phyloP scores from a whole-genome alignment of 306 rosid species.

The Trifolium fragiferum region DNA sequence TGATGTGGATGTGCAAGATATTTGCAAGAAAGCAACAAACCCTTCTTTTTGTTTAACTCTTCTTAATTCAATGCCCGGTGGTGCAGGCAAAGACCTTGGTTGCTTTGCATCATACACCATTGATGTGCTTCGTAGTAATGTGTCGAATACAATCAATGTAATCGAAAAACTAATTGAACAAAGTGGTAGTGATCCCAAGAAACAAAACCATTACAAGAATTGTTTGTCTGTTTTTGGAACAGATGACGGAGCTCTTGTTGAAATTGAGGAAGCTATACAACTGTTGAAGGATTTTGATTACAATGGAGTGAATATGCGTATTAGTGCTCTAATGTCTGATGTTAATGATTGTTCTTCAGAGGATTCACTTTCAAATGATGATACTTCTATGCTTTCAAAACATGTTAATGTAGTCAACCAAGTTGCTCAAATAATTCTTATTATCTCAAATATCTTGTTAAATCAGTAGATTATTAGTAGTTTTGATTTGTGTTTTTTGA shows the following conservation, averaged over 20 bases:
- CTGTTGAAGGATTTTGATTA: neutral
- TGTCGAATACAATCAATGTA: neutral
- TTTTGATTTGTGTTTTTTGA: too few relatives aligned
- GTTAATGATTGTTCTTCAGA: neutral
- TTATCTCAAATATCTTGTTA: too few relatives aligned
- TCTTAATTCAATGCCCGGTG: too few relatives aligned
- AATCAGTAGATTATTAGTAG: too few relatives aligned
- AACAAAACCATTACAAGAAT: neutral
- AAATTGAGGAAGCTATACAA: neutral
- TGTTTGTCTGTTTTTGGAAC: neutral
- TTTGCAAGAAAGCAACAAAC: too few relatives aligned
- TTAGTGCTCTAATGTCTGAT: neutral
- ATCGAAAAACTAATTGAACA: neutral
- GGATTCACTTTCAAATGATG: neutral
- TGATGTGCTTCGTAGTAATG: neutral
- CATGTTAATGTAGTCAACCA: neutral
- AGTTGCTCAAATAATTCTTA: too few relatives aligned
- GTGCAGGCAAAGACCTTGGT: neutral
- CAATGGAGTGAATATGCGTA: neutral
- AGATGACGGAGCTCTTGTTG: neutral
- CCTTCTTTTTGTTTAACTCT: too few relatives aligned
- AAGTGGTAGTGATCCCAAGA: neutral
- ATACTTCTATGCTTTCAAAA: neutral
- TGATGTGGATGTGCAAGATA: too few relatives aligned
- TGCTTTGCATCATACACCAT: neutral